Conservation (phyloP, 2,329 filamentous ascomycete genomes). For the Mariannaea sp. region DNA sequence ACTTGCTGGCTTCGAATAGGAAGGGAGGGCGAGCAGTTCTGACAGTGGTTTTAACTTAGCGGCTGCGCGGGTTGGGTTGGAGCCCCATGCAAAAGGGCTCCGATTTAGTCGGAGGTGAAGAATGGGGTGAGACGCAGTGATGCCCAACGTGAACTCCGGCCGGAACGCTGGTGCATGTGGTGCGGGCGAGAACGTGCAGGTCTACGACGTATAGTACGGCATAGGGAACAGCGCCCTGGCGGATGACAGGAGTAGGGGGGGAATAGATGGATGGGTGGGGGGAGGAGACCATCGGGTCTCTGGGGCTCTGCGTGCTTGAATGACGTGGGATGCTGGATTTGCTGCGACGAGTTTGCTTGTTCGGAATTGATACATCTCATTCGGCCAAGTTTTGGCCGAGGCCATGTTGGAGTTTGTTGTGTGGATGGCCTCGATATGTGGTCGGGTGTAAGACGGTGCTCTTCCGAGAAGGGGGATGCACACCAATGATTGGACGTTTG, state of each 20-base stretch:
- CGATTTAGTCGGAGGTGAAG: slow-evolving; percentile 14
- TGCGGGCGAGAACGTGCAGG: background rate
- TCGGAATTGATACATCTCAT: background rate
- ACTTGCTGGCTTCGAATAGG: slow-evolving; percentile 2
- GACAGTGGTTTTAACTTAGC: background rate
- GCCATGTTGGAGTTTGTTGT: background rate
- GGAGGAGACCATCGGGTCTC: background rate
- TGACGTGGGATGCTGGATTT: background rate
- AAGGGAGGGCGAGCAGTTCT: background rate
- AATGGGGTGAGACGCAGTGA: slow-evolving; percentile 30
- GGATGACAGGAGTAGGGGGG: no score
- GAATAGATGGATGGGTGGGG: background rate
- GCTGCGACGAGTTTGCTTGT: background rate
- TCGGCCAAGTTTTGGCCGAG: background rate
- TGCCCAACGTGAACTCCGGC: slow-evolving; percentile 28
- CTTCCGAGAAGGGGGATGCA: background rate
- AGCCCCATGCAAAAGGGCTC: background rate
- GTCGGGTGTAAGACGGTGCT: background rate
- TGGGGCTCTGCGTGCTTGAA: background rate
- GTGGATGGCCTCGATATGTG: background rate
- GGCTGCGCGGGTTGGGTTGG: slow-evolving; percentile 18
- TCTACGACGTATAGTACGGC: no score
- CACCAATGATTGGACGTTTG: background rate
- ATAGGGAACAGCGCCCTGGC: no score
- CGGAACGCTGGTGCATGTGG: background rate